A percentile compares a stretch with the other conserved stretches of the same genome.
Conservation (phyloP, 306 rosid genomes). For the Cercis canadensis region DNA sequence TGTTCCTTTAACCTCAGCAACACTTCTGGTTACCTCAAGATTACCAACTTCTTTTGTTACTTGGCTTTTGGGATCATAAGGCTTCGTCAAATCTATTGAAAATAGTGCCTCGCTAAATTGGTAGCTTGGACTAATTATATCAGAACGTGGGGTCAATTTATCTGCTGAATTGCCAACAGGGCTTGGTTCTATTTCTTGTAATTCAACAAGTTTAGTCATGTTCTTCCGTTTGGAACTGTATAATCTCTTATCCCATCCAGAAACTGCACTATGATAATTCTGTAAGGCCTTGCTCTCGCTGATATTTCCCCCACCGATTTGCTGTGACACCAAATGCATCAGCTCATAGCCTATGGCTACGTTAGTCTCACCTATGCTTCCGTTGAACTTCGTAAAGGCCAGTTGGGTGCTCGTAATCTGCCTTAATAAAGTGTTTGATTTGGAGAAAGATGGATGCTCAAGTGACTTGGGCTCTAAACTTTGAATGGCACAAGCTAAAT, state of each 20-base stretch:
- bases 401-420: neutral
- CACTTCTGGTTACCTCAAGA: no score
- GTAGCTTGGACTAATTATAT: conserved; percentile 34
- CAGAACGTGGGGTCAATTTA: conserved; percentile 42
- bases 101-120: conserved; percentile 62
- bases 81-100: conserved; percentile 66
- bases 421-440: conserved; percentile 26
- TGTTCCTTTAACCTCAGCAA: conserved; percentile 14
- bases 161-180: neutral
- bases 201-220: conserved; percentile 10
- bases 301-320: conserved; percentile 25
- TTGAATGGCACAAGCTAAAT: conserved; percentile 49
- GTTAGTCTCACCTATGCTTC: neutral
- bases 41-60: conserved; percentile 27
- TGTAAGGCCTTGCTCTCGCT: neutral
- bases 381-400: neutral
- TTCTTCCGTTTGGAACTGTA: conserved; percentile 36
- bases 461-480: conserved; percentile 22
- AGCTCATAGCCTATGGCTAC: conserved; percentile 32
- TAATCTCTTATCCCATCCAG: conserved; percentile 48
- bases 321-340: conserved; percentile 44
- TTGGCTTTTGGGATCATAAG: conserved; percentile 31
- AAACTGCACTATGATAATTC: neutral
- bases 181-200: conserved; percentile 35
- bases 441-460: conserved; percentile 21